A percentile compares a stretch with the other conserved stretches of the same genome.
Evolutionary conservation across 495 filamentous ascomycete genomes (phyloP).

Genomic region (Lophium mytilinum): DNA sequence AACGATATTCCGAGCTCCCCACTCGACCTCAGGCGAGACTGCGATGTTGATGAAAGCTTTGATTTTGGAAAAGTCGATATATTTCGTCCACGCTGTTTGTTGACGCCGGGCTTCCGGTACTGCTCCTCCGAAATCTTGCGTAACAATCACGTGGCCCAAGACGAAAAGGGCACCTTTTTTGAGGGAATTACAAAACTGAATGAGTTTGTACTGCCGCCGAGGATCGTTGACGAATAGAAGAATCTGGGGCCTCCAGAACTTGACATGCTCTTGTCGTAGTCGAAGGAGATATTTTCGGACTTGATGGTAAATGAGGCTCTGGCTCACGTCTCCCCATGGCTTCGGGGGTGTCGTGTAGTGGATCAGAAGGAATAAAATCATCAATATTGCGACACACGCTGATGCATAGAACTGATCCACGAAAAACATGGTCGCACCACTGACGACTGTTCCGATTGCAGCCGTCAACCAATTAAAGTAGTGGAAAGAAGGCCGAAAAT

Average conservation of each 20-base stretch:
- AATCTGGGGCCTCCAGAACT: conserved; percentile 85
- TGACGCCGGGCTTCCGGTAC: conserved; percentile 76
- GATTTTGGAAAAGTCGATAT: conserved; percentile 77
- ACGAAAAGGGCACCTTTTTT: conserved; percentile 85
- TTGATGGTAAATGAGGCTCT: conserved; percentile 85
- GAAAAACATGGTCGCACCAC: conserved; percentile 78
- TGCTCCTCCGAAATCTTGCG: conserved; percentile 66
- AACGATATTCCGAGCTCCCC: conserved; percentile 77
- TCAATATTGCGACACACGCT: conserved; percentile 62
- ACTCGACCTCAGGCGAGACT: conserved; percentile 72
- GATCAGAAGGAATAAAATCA: conserved; percentile 72
- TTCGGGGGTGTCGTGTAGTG: conserved; percentile 81
- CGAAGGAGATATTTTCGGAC: conserved; percentile 81
- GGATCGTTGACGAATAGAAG: conserved; percentile 78
- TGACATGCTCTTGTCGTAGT: conserved; percentile 79
- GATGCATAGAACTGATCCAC: conserved; percentile 78
- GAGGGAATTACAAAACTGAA: conserved; percentile 85
- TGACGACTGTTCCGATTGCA: conserved; percentile 60
- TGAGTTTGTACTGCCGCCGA: conserved; percentile 65
- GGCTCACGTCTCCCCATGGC: conserved; percentile 83
- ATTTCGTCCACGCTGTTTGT: conserved; percentile 74
- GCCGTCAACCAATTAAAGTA: conserved; percentile 86
- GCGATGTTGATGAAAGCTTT: conserved; percentile 85
- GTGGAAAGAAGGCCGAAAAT: conserved; percentile 80
- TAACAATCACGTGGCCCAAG: conserved; percentile 79